These are phyloP conservation scores for Schizosaccharomyces octosporus DNA, from an alignment of 805 yeast genomes.

Conservation along the genomic window DNA sequence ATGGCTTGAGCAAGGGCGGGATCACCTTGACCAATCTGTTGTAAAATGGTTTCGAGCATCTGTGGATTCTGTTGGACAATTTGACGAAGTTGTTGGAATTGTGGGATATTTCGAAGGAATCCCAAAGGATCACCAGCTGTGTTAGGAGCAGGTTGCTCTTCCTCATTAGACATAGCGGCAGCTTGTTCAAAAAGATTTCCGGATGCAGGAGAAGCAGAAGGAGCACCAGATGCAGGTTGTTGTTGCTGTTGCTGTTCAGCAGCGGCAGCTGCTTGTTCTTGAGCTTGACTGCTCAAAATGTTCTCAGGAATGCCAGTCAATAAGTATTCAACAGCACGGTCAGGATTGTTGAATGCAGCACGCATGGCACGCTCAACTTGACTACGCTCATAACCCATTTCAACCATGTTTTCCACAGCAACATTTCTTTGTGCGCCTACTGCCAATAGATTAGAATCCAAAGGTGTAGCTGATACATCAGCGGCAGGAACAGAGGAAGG, in stretches of 20 bases:
- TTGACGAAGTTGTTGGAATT: conserved; percentile 39
- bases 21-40: conserved; percentile 53
- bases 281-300: conserved; percentile 16
- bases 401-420: conserved; percentile 63
- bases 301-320: conserved; percentile 70
- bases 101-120: conserved; percentile 16
- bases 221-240: conserved; percentile 8
- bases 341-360: conserved; percentile 93
- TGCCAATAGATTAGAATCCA: conserved; percentile 23
- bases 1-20: conserved; percentile 53
- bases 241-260: conserved; percentile 9
- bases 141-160: conserved; percentile 21
- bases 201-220: conserved; percentile 9
- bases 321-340: conserved; percentile 87
- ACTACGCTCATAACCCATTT: conserved; percentile 80
- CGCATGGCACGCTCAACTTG: conserved; percentile 77
- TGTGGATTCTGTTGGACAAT: conserved; percentile 71
- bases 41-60: conserved; percentile 58
- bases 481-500: conserved; percentile 7
- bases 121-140: conserved; percentile 25
- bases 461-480: conserved; percentile 6
- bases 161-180: conserved; percentile 20
- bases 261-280: conserved; percentile 10
- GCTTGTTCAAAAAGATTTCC: conserved; percentile 19
- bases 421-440: conserved; percentile 56